These are phyloP conservation scores for Dalbergia oliveri DNA, from an alignment of 306 rosid genomes.

Conservation along the genomic window DNA sequence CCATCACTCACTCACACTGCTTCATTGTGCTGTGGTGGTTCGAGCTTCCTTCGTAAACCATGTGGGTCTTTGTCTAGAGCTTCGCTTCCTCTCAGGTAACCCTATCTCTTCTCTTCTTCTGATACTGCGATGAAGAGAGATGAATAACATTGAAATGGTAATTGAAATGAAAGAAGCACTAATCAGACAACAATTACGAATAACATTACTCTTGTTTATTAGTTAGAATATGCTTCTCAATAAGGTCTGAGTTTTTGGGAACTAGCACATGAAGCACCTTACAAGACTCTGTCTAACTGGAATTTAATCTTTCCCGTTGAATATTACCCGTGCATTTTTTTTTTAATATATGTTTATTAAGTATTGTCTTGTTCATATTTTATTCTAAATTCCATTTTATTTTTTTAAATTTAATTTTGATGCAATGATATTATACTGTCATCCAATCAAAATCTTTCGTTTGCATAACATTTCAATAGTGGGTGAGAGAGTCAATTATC, in stretches of 20 bases:
- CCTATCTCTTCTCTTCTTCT: not conserved
- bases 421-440: no score
- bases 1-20: not conserved
- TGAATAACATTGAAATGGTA: not conserved
- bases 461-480: no score
- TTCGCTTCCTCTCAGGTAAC: slow-evolving; percentile 71
- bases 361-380: not conserved
- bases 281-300: no score
- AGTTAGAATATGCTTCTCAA: not conserved
- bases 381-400: not conserved
- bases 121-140: not conserved
- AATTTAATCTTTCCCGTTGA: not conserved
- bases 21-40: not conserved
- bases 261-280: not conserved
- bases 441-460: no score
- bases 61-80: slow-evolving; percentile 93
- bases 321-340: not conserved
- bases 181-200: not conserved
- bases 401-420: no score
- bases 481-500: no score
- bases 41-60: slow-evolving; percentile 31
- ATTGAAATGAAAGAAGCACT: not conserved
- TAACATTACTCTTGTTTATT: not conserved
- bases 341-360: not conserved
- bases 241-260: not conserved